Percentiles rank a stretch among this genome's conserved stretches.
Conservation (phyloP, 306 rosid species). For the Corylus avellana region DNA sequence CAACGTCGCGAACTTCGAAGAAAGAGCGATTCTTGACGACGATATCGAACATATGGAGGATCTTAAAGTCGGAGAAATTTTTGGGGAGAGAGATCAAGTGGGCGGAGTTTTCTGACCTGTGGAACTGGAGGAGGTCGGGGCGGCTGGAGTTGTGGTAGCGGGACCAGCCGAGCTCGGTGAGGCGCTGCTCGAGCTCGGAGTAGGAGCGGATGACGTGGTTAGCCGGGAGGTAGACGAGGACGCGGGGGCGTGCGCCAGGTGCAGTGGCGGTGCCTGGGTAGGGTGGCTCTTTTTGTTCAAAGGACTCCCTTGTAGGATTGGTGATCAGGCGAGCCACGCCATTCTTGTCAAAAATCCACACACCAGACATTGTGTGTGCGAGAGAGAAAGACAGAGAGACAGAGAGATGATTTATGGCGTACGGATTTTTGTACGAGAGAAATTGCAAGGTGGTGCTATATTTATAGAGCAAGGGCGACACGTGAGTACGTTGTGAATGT, state of each 20-base stretch:
- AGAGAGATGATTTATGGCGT: not conserved
- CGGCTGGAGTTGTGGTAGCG: conserved; percentile 47
- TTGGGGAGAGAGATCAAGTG: conserved; percentile 73
- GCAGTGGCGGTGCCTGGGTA: conserved; percentile 69
- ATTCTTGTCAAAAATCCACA: conserved; percentile 88
- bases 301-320: conserved; percentile 82
- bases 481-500: no score
- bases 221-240: conserved; percentile 62
- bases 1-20: conserved; percentile 67
- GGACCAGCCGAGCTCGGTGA: conserved; percentile 77
- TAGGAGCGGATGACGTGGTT: conserved; percentile 63
- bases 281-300: conserved; percentile 57
- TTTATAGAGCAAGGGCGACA: no score
- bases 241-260: conserved; percentile 81
- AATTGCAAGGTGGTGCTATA: not conserved
- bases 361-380: conserved; percentile 68
- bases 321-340: conserved; percentile 71
- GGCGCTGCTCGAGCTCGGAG: conserved; percentile 65
- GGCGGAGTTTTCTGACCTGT: conserved; percentile 58
- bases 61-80: conserved; percentile 48
- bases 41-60: conserved; percentile 72
- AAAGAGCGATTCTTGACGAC: conserved; percentile 70
- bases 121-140: conserved; percentile 68
- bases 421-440: not conserved
- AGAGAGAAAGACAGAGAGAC: not conserved